Evolutionary conservation across 2,329 filamentous ascomycete species (phyloP).

Genomic region (Aspergillus bombycis): DNA sequence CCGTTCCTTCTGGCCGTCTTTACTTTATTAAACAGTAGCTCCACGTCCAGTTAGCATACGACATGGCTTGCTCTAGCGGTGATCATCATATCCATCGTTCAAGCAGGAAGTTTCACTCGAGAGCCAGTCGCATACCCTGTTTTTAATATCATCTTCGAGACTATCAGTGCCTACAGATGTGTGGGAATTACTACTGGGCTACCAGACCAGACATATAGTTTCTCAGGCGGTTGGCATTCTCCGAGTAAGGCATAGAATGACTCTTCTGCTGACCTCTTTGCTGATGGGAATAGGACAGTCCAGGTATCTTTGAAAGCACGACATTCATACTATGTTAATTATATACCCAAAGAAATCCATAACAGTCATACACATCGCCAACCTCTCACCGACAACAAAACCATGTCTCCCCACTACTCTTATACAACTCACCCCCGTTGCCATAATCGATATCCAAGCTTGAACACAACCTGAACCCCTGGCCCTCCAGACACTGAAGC

Average conservation of each 20-base stretch:
- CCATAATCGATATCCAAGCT: neutral
- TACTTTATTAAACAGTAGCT: slow-evolving; percentile 57
- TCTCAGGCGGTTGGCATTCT: slow-evolving; percentile 42
- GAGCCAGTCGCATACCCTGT: slow-evolving; percentile 56
- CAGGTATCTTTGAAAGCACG: slow-evolving; percentile 20
- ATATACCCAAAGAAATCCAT: no score
- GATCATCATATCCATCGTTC: slow-evolving; percentile 60
- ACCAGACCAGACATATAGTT: slow-evolving; percentile 43
- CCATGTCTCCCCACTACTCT: neutral
- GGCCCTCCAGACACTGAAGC: neutral
- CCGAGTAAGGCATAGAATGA: slow-evolving; percentile 52
- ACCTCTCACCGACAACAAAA: neutral
- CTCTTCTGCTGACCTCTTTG: slow-evolving; percentile 35
- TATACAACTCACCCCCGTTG: neutral
- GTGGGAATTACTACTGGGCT: slow-evolving; percentile 61
- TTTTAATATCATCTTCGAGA: slow-evolving; percentile 55
- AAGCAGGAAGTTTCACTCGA: slow-evolving; percentile 55
- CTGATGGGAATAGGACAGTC: no score
- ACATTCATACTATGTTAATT: no score
- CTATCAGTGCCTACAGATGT: slow-evolving; percentile 53
- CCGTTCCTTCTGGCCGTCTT: slow-evolving; percentile 39
- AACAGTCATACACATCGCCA: neutral
- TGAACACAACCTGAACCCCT: neutral
- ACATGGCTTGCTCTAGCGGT: slow-evolving; percentile 62
- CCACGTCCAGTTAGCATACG: slow-evolving; percentile 63